Conservation (phyloP, 148 eudicot species). For the Nepenthes gracilis region DNA sequence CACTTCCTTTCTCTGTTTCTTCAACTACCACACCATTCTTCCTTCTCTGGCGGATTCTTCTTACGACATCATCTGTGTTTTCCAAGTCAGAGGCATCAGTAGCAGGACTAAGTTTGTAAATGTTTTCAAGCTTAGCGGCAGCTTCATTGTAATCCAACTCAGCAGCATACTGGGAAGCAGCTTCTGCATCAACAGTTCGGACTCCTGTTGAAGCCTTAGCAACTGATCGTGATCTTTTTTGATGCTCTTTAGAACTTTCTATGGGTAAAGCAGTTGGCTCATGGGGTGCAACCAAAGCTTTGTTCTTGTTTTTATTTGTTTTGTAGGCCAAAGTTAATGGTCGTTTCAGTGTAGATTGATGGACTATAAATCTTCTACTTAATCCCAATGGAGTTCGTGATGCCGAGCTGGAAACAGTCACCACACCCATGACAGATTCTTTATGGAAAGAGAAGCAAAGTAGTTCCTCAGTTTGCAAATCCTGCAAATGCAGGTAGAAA, state of each 20-base stretch:
- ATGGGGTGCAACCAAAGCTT: slow-evolving; percentile 35
- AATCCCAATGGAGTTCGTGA: slow-evolving; percentile 61
- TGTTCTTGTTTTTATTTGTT: slow-evolving; percentile 32
- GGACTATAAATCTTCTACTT: slow-evolving; percentile 28
- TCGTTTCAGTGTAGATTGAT: slow-evolving; percentile 34
- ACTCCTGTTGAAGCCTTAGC: slow-evolving; percentile 32
- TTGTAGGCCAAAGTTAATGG: slow-evolving; percentile 49
- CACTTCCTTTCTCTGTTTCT: slow-evolving; percentile 13
- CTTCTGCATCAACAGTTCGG: slow-evolving; percentile 34
- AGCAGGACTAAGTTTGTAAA: slow-evolving; percentile 60
- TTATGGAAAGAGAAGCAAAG: not conserved
- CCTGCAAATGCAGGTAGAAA: slow-evolving; percentile 1
- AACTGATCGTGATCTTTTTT: slow-evolving; percentile 38
- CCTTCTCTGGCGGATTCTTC: slow-evolving; percentile 27
- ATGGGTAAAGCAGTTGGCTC: slow-evolving; percentile 35
- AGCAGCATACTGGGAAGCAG: slow-evolving; percentile 28
- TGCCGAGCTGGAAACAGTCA: slow-evolving; percentile 83
- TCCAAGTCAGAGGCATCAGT: slow-evolving; percentile 21
- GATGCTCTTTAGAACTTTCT: slow-evolving; percentile 41
- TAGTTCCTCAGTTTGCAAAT: not conserved
- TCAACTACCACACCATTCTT: slow-evolving; percentile 24
- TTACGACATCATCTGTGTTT: slow-evolving; percentile 17
- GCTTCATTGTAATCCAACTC: slow-evolving; percentile 80
- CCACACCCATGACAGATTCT: slow-evolving; percentile 80
- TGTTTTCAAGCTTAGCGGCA: slow-evolving; percentile 72